Evolutionary conservation across 2,329 filamentous ascomycete species (phyloP), one percentile per base, ranked within the genome.

Genomic region (Phyllosticta paracitricarpa): DNA sequence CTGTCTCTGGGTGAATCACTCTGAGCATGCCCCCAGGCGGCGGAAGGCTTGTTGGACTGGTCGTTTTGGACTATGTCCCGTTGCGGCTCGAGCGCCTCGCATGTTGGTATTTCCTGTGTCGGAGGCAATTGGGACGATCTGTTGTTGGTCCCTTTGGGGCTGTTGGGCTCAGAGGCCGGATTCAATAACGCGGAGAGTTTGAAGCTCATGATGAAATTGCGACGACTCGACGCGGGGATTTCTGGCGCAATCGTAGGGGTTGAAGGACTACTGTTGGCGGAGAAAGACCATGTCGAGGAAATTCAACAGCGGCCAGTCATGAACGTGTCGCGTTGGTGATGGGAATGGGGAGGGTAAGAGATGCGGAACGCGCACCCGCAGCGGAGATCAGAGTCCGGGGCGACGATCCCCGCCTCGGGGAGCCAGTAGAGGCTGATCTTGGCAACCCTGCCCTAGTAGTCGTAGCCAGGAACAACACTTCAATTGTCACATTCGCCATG

Each of bases 161-260:
- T 61, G n/a, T 54, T 55, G 25, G 54, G 56, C 30, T 58, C 51
- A 53, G 56, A 57, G 58, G 68, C 68, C 19, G 73, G 73, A 65
- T 76, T 76, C 62, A 75, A 70, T 61, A 76, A 68, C 25, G 68
- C 69, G 25, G 73, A 73, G 24, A 70, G 65, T 60, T 63, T 68
- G 62, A 68, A 66, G 26, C 67, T 65, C 68, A 69, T 68, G 59
- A 17, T 48, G 40, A n/a, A 17, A 40, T 59, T 59, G 57, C 17
- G 26, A 22, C 25, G 30, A 24, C 35, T 33, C 51, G 54, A 28
- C n/a, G 28, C 51, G 58, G 19, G 53, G 12, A 26, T 7, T 51
- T 35, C 9, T 22, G 54, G n/a, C 30, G 53, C 40, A 51, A 14
- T 35, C 25, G 58, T 22, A 24, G 4, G 26, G 19, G 4, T 48